Conservation (phyloP, 768 basidiomycete genomes). For the Termitomyces heimii region DNA sequence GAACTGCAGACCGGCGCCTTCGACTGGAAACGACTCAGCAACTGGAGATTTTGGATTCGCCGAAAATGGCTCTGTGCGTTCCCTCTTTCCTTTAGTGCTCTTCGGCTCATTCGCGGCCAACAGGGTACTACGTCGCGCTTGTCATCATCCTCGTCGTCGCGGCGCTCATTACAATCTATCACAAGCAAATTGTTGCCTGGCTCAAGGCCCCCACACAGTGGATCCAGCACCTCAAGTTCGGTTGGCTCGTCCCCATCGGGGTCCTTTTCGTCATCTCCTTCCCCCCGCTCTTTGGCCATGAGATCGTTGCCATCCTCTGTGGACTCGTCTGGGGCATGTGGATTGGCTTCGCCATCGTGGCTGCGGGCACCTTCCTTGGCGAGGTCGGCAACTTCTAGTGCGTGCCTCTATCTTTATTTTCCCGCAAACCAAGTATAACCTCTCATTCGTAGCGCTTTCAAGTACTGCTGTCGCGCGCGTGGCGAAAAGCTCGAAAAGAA, state of each 20-base stretch:
- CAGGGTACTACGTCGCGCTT: slow-evolving; percentile 48
- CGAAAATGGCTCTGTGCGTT: slow-evolving; percentile 53
- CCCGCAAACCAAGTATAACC: neutral
- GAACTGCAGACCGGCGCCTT: slow-evolving; percentile 38
- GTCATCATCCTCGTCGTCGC: slow-evolving; percentile 42
- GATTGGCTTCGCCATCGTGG: slow-evolving; percentile 81
- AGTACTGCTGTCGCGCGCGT: slow-evolving; percentile 66
- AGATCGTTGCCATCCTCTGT: slow-evolving; percentile 83
- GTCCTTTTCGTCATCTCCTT: slow-evolving; percentile 83
- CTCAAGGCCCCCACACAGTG: slow-evolving; percentile 60
- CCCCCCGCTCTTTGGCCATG: slow-evolving; percentile 89
- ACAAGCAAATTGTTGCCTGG: slow-evolving; percentile 67
- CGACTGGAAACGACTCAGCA: slow-evolving; percentile 36
- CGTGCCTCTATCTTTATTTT: slow-evolving; percentile 15
- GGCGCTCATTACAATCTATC: slow-evolving; percentile 53
- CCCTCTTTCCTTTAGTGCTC: neutral
- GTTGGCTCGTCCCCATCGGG: slow-evolving; percentile 46
- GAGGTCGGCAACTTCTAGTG: slow-evolving; percentile 88
- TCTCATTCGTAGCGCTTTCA: slow-evolving; percentile 59
- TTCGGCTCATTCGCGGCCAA: neutral
- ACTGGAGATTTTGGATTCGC: slow-evolving; percentile 47
- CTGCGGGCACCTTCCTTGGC: slow-evolving; percentile 77
- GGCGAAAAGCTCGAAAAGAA: slow-evolving; percentile 68
- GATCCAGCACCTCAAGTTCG: slow-evolving; percentile 33
- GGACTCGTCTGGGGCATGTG: slow-evolving; percentile 90